phyloP scores from a whole-genome alignment of 129 eudicot species.

The Daucus carota region DH1_v3.0 NC_030387.2:12227001-12227500 shows the following conservation, averaged over 20 bases:
- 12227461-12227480: constrained; percentile 50
- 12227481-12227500: constrained; percentile 59
- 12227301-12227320: constrained; percentile 20
- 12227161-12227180: constrained; percentile 60
- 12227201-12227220: constrained; percentile 67
- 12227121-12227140: constrained; percentile 6
- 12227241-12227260: constrained; percentile 69
- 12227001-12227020: constrained; percentile 55
- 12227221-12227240: constrained; percentile 59
- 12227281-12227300: constrained; percentile 59
- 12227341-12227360: not conserved
- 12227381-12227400: constrained; percentile 43
- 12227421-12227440: constrained; percentile 45
- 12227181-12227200: constrained; percentile 43
- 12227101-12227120: not conserved
- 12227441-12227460: constrained; percentile 47
- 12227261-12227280: constrained; percentile 60
- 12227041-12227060: constrained; percentile 6
- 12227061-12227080: not conserved
- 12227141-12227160: constrained; percentile 53
- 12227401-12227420: constrained; percentile 60
- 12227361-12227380: not conserved
- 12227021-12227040: constrained; percentile 61
- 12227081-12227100: not conserved
- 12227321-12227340: not conserved